These are phyloP conservation scores for Talaromyces nanjingensis DNA, from an alignment of 495 filamentous ascomycete genomes.

Conservation along the genomic window DNA sequence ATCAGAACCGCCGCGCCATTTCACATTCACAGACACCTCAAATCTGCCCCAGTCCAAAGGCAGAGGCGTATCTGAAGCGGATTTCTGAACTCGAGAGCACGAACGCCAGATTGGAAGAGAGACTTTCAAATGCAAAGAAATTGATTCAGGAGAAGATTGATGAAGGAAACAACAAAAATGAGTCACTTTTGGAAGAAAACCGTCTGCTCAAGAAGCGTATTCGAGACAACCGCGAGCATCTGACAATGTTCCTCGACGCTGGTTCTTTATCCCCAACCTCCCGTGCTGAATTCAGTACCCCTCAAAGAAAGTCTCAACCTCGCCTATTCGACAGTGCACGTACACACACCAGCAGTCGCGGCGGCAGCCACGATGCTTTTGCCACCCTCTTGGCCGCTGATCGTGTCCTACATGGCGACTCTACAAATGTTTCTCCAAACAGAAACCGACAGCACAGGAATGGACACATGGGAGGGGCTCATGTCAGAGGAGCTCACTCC, in stretches of 20 bases:
- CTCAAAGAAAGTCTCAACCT: constrained; percentile 37
- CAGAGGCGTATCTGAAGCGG: constrained; percentile 37
- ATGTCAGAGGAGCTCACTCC: constrained; percentile 64
- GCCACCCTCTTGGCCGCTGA: constrained; percentile 68
- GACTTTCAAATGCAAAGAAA: constrained; percentile 66
- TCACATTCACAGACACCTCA: constrained; percentile 26
- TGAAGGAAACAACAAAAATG: constrained; percentile 46
- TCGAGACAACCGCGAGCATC: constrained; percentile 76
- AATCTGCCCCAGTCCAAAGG: constrained; percentile 31
- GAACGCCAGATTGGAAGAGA: constrained; percentile 54
- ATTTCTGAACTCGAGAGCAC: constrained; percentile 57
- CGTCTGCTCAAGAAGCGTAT: constrained; percentile 74
- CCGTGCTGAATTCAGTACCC: constrained; percentile 40
- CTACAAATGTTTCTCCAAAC: constrained; percentile 56
- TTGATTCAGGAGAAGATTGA: constrained; percentile 74
- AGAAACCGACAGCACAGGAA: constrained; percentile 38
- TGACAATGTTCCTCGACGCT: constrained; percentile 59
- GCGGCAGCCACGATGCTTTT: constrained; percentile 51
- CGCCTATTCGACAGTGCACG: constrained; percentile 38
- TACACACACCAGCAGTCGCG: constrained; percentile 28
- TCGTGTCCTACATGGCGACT: constrained; percentile 67
- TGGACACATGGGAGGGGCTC: constrained; percentile 33
- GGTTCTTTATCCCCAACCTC: constrained; percentile 35
- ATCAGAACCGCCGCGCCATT: constrained; percentile 29
- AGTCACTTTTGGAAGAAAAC: constrained; percentile 58